phyloP scores from a whole-genome alignment of 176 grass and related monocot species.

The Oryza australiensis region DNA sequence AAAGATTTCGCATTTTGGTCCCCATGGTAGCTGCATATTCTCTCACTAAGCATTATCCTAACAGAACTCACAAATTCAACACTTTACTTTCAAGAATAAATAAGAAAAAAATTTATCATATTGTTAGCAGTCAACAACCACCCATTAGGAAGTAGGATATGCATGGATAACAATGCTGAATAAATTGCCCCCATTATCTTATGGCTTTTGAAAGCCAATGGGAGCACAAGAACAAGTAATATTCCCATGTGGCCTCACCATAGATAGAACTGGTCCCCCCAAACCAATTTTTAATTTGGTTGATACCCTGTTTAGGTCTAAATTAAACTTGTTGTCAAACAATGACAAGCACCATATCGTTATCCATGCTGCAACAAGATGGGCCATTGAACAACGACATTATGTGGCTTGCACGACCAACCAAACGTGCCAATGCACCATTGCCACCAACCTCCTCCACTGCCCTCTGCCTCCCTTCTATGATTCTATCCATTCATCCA shows the following conservation, averaged over 20 bases:
- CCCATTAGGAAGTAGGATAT: not conserved
- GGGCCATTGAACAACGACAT: not conserved
- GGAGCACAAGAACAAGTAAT: not conserved
- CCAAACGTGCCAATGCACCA: not conserved
- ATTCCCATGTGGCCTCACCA: not conserved
- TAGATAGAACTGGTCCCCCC: not conserved
- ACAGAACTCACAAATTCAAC: not conserved
- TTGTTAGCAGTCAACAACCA: not conserved
- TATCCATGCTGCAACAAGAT: not conserved
- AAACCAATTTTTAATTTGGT: not conserved
- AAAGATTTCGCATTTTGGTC: not conserved
- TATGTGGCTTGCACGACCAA: not conserved
- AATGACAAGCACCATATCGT: not conserved
- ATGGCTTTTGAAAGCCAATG: not conserved
- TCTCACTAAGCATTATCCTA: not conserved
- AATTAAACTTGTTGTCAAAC: not conserved
- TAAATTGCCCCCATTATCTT: not conserved
- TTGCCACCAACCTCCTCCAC: slow-evolving; percentile 23
- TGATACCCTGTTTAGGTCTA: not conserved
- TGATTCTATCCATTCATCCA: not conserved
- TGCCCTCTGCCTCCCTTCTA: not conserved
- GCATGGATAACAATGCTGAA: not conserved
- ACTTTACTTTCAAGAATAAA: not conserved
- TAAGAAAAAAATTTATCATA: not conserved
- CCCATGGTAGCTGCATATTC: not conserved